Base-by-base conservation (phyloP, 2,329 filamentous ascomycete genomes). In the Plenodomus biglobosus region DNA sequence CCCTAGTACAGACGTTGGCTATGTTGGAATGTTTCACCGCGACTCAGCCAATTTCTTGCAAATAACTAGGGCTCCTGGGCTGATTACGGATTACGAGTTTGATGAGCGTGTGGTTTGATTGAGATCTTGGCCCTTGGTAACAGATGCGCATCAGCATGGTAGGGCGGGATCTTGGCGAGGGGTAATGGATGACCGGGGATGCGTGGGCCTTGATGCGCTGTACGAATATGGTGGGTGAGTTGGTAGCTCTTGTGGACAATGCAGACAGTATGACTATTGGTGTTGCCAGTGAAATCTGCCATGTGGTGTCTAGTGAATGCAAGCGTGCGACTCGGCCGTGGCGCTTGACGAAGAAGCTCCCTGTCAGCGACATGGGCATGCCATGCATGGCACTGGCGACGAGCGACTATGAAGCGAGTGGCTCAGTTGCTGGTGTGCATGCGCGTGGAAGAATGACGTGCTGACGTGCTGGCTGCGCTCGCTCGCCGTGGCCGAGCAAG, bases 171-270 rank as follows among this genome's bases (percentile, higher is more conserved):
- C 43, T 36, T 48, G 44, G 48, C 36, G 27, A 32, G 48, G 42
- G 44, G 34, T 41, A 13, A 20, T 32, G 38, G 32, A 38, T 47
- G 24, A 45, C 18, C 40, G 44, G 39, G 36, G 44, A 46, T 22
- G 42, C 48, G 38, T 30, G 39, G 42, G 37, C 41, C 50, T 34
- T 40, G 21, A 44, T 50, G 45, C 50, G 42, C 44, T 60, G 57
- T 58, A 60, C 54, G 52, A 59, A 40, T 58, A 60, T 46, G 42
- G 51, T 50, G 51, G 40, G 41, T 36, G 32, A 45, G 40, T 32
- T 20, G 42, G 43, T 47, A 42, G 48, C 48, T 32, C 27, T 30
- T 48, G 48, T 39, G 27, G 27, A 46, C 48, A 56, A 52, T 46
- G 19, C 46, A 53, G 24, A 49, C 44, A 54, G 48, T 50, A 48